These are phyloP conservation scores for Fusarium euwallaceae DNA, from an alignment of 2,329 filamentous ascomycete genomes.

Conservation along the genomic window DNA sequence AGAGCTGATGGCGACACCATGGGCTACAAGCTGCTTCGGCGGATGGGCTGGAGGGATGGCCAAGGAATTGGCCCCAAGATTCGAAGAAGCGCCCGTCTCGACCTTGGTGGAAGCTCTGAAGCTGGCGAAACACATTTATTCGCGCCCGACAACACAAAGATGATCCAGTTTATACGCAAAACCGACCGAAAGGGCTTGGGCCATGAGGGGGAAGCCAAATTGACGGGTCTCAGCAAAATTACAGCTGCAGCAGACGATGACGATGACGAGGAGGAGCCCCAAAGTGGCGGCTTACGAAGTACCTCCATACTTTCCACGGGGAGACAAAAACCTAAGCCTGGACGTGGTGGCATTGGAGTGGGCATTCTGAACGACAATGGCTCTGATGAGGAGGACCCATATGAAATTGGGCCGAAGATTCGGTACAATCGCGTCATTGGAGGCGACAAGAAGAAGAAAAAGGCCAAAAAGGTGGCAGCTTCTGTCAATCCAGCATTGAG, in stretches of 20 bases:
- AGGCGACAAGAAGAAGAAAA: conserved; percentile 85
- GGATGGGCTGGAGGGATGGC: conserved; percentile 96
- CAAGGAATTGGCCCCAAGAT: conserved; percentile 94
- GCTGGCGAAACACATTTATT: conserved; percentile 76
- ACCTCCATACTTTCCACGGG: conserved; percentile 39
- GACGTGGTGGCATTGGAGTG: conserved; percentile 81
- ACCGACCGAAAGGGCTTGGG: conserved; percentile 79
- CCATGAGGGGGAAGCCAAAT: conserved; percentile 69
- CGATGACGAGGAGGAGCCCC: conserved; percentile 61
- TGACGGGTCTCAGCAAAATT: conserved; percentile 55
- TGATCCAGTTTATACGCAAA: conserved; percentile 76
- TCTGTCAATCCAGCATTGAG: conserved; percentile 74
- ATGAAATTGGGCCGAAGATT: conserved; percentile 91
- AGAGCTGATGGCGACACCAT: conserved; percentile 83
- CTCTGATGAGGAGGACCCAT: conserved; percentile 95
- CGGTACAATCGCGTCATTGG: conserved; percentile 87
- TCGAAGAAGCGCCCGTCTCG: conserved; percentile 78
- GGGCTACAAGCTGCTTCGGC: conserved; percentile 85
- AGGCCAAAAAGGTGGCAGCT: conserved; percentile 63
- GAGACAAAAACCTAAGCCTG: conserved; percentile 66
- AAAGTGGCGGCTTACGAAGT: conserved; percentile 11
- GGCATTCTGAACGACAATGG: conserved; percentile 93
- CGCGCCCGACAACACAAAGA: conserved; percentile 82
- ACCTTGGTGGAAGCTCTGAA: conserved; percentile 54
- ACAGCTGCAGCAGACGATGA: conserved; percentile 48